Conservation (phyloP, 2,329 filamentous ascomycete species). For the Onygenales sp. region DNA sequence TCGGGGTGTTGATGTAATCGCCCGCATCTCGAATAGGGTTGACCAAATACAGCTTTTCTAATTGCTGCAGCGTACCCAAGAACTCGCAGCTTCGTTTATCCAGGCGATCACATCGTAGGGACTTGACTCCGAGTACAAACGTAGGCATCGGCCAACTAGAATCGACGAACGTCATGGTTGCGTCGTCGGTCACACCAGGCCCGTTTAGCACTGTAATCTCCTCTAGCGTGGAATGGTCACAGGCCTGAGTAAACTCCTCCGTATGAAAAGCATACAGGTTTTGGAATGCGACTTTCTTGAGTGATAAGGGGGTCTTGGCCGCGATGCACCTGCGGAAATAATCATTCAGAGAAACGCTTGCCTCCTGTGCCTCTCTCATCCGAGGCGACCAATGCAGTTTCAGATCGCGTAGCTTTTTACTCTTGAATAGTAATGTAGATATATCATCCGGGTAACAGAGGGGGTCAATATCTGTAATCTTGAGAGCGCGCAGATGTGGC, state of each 20-base stretch:
- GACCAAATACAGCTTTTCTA: constrained; percentile 47
- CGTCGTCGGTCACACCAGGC: constrained; percentile 34
- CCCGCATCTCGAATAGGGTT: constrained; percentile 24
- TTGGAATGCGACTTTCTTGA: constrained; percentile 46
- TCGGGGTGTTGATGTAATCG: constrained; percentile 23
- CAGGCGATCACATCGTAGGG: constrained; percentile 40
- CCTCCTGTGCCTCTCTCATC: constrained; percentile 51
- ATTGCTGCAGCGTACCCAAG: constrained; percentile 30
- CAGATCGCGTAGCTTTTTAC: constrained; percentile 45
- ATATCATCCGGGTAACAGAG: constrained; percentile 57
- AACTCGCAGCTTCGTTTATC: constrained; percentile 37
- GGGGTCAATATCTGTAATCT: constrained; percentile 52
- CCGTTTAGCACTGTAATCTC: constrained; percentile 47
- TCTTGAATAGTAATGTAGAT: constrained; percentile 44
- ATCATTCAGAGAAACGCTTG: constrained; percentile 44
- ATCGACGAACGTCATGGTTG: constrained; percentile 44
- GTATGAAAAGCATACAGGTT: constrained; percentile 49
- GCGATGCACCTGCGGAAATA: constrained; percentile 48
- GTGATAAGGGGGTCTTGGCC: constrained; percentile 34
- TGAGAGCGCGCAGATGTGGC: constrained; percentile 44
- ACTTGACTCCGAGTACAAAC: constrained; percentile 33
- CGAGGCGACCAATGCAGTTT: constrained; percentile 53
- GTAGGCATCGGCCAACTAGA: constrained; percentile 40
- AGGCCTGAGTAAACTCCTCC: constrained; percentile 35
- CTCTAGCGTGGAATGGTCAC: constrained; percentile 33